Conservation (phyloP, 2,329 filamentous ascomycete genomes). For the Coleophoma cylindrospora region DNA sequence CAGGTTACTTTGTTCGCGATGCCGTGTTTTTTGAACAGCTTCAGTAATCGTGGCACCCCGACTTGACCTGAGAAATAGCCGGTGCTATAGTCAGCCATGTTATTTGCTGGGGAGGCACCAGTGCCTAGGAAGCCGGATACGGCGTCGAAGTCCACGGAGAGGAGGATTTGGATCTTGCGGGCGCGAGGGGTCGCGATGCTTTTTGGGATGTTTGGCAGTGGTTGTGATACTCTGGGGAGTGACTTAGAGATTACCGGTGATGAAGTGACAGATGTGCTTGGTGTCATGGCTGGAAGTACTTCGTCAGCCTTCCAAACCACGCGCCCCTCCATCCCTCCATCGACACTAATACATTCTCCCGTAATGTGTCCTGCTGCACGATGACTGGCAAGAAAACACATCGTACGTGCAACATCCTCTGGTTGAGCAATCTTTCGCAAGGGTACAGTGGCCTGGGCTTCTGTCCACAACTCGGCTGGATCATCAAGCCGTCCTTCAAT, state of each 20-base stretch:
- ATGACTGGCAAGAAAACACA: constrained; percentile 69
- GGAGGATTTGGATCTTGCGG: constrained; percentile 12
- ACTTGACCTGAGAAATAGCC: constrained; percentile 52
- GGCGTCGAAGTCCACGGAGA: constrained; percentile 36
- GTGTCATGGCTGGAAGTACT: background rate
- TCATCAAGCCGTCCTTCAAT: constrained; percentile 42
- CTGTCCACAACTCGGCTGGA: constrained; percentile 41
- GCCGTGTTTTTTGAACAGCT: constrained; percentile 43
- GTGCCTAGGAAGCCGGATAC: constrained; percentile 57
- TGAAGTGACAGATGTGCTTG: background rate
- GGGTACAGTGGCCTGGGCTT: constrained; percentile 52
- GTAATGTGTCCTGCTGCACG: constrained; percentile 48
- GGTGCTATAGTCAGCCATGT: constrained; percentile 48
- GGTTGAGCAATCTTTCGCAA: constrained; percentile 58
- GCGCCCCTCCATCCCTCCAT: constrained; percentile 41
- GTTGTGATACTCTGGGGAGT: background rate
- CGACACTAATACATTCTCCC: constrained; percentile 46
- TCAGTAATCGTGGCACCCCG: constrained; percentile 50
- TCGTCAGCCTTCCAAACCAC: constrained; percentile 39
- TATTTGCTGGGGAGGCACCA: constrained; percentile 41
- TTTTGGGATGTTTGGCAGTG: background rate
- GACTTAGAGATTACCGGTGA: constrained; percentile 4
- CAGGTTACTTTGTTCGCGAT: constrained; percentile 50
- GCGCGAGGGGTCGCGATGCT: constrained; percentile 5
- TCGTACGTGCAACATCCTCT: constrained; percentile 72